Conservation (phyloP, 139 green algal species). For the Helicosporidium sp. region DNA sequence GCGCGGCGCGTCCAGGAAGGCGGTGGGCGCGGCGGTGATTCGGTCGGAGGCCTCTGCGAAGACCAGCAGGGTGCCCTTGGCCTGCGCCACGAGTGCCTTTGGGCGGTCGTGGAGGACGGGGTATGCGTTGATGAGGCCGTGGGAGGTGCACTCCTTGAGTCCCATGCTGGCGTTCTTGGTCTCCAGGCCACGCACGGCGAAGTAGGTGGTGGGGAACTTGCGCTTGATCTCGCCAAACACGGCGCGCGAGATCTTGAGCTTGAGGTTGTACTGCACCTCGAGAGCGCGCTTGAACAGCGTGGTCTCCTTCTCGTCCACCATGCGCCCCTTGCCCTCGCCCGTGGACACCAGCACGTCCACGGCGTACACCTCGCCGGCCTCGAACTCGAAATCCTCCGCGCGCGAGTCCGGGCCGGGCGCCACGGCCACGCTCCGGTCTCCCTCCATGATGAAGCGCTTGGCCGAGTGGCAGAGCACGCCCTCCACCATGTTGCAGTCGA, state of each 20-base stretch:
- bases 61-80: not conserved
- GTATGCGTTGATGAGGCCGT: conserved; percentile 84
- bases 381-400: conserved; percentile 80
- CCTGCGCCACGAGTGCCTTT: conserved; percentile 15
- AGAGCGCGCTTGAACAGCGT: conserved; percentile 92
- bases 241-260: conserved; percentile 58
- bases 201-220: conserved; percentile 77
- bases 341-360: conserved; percentile 85
- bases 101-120: conserved; percentile 87
- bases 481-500: conserved; percentile 78
- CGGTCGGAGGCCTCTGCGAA: no score
- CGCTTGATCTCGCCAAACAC: conserved; percentile 69
- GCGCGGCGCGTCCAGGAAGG: no score
- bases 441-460: conserved; percentile 93
- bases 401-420: conserved; percentile 55
- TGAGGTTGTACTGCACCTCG: conserved; percentile 78
- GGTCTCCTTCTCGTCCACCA: conserved; percentile 88
- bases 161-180: conserved; percentile 27
- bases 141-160: conserved; percentile 78
- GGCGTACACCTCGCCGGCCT: conserved; percentile 89
- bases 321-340: conserved; percentile 58
- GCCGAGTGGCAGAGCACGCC: conserved; percentile 84
- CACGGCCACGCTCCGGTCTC: conserved; percentile 91
- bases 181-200: conserved; percentile 52
- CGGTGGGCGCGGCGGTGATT: no score